phyloP scores from a whole-genome alignment of 1,284 basidiomycete genomes.

The Malassezia psittaci region DNA sequence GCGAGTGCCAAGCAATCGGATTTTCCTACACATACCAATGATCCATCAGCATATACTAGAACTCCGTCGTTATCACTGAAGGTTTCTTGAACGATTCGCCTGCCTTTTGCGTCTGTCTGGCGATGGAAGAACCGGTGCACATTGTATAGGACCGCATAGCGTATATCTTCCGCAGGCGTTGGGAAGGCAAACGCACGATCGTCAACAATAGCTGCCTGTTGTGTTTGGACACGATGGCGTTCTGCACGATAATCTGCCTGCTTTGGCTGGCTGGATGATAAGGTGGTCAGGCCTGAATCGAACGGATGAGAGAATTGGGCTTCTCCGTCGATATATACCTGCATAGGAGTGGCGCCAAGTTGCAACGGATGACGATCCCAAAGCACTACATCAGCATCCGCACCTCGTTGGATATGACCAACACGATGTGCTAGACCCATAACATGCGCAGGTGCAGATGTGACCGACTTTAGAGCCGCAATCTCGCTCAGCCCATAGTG shows the following conservation, averaged over 20 bases:
- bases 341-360: conserved; percentile 52
- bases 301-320: conserved; percentile 44
- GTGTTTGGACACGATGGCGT: conserved; percentile 21
- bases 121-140: conserved; percentile 9
- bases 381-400: conserved; percentile 62
- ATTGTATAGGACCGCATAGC: conserved; percentile 27
- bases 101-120: background rate
- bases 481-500: conserved; percentile 57
- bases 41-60: conserved; percentile 16
- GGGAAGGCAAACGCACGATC: conserved; percentile 29
- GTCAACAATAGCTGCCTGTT: conserved; percentile 21
- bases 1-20: conserved; percentile 2
- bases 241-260: conserved; percentile 25
- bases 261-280: background rate
- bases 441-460: conserved; percentile 63
- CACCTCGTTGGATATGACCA: conserved; percentile 61
- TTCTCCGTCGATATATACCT: conserved; percentile 58
- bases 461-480: conserved; percentile 61
- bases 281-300: background rate
- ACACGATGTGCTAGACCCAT: conserved; percentile 72
- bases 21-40: conserved; percentile 19
- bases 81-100: background rate
- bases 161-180: conserved; percentile 4
- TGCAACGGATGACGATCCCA: conserved; percentile 77
- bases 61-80: conserved; percentile 1